Evolutionary conservation across 352 stramenopile species (phyloP).

Genomic region (Plasmopara viticola): DNA sequence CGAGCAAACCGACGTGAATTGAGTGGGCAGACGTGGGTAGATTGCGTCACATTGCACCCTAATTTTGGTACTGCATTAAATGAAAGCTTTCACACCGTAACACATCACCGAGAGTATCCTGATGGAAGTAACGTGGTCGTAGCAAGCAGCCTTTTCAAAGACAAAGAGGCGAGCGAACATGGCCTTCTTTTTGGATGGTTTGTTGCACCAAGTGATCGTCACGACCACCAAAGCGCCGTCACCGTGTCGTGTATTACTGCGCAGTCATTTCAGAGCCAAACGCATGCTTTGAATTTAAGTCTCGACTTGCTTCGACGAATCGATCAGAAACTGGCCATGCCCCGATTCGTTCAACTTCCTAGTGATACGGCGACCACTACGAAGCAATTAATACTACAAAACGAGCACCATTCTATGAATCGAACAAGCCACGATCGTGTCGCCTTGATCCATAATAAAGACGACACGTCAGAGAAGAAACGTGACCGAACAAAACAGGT

Average conservation of each 20-base stretch:
- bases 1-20: slow-evolving; percentile 36
- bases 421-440: slow-evolving; percentile 12
- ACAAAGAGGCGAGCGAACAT: slow-evolving; percentile 20
- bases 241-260: slow-evolving; percentile 55
- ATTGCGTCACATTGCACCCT: slow-evolving; percentile 37
- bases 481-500: background rate
- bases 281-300: slow-evolving; percentile 33
- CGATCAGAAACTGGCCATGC: slow-evolving; percentile 23
- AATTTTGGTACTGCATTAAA: slow-evolving; percentile 7
- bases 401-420: slow-evolving; percentile 8
- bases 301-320: slow-evolving; percentile 45
- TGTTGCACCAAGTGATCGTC: slow-evolving; percentile 32
- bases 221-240: slow-evolving; percentile 25
- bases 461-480: background rate
- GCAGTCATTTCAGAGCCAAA: slow-evolving; percentile 29
- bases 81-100: slow-evolving; percentile 30
- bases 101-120: slow-evolving; percentile 50
- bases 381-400: slow-evolving; percentile 6
- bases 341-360: slow-evolving; percentile 20
- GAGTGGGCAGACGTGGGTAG: slow-evolving; percentile 46
- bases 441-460: slow-evolving; percentile 2
- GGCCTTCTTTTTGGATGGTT: slow-evolving; percentile 60
- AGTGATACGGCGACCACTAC: slow-evolving; percentile 1
- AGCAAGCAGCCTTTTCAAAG: slow-evolving; percentile 20
- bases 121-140: slow-evolving; percentile 53